Evolutionary conservation across 2,329 filamentous ascomycete species (phyloP).

Genomic region (Cercospora sp.): DNA sequence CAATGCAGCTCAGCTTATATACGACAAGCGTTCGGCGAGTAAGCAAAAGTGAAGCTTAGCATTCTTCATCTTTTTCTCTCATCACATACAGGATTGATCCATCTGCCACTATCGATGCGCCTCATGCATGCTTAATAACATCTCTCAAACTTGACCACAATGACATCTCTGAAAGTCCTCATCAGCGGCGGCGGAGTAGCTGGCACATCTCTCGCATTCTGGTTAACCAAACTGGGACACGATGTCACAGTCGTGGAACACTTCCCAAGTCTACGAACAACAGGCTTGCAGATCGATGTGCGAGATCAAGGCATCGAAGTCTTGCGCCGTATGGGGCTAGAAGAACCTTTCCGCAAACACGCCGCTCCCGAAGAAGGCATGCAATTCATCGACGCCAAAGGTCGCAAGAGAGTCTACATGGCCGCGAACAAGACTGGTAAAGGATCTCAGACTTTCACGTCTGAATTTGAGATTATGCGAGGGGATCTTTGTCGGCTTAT

Average conservation of each 20-base stretch:
- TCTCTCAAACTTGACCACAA: not conserved
- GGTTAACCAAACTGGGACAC: constrained; percentile 30
- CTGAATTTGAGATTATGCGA: constrained; percentile 44
- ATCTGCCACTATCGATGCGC: not conserved
- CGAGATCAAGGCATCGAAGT: constrained; percentile 46
- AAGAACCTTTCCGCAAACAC: constrained; percentile 40
- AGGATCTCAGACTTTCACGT: constrained; percentile 40
- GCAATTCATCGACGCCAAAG: constrained; percentile 41
- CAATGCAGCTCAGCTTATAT: not conserved
- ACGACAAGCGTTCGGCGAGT: not conserved
- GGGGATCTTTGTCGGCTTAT: constrained; percentile 37
- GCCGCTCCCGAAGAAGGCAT: constrained; percentile 46
- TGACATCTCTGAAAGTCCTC: constrained; percentile 35
- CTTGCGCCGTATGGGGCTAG: constrained; percentile 45
- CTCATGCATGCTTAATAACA: not conserved
- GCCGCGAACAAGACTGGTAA: constrained; percentile 31
- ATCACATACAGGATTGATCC: not conserved
- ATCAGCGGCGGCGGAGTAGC: constrained; percentile 46
- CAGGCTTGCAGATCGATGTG: constrained; percentile 51
- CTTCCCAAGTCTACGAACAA: constrained; percentile 41
- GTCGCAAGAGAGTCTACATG: constrained; percentile 26
- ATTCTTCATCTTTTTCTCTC: not conserved
- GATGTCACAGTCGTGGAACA: constrained; percentile 50
- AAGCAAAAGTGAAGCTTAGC: not conserved
- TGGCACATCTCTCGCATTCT: constrained; percentile 42